Evolutionary conservation across 1,284 basidiomycete genomes (phyloP).

Genomic region (Papiliotrema terrestris): DNA sequence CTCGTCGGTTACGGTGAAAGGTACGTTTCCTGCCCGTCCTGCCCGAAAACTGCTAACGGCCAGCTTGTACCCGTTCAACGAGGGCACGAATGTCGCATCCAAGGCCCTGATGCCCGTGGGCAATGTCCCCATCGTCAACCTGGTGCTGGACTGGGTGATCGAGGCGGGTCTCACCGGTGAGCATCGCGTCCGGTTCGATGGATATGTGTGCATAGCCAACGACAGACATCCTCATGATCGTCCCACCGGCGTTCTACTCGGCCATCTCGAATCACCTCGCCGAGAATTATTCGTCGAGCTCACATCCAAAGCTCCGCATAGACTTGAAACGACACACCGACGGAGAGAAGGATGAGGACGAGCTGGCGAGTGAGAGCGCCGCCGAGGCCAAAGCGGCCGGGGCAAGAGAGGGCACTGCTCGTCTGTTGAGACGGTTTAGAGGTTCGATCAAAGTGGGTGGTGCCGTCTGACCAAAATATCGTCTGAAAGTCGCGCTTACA

Average conservation of each 20-base stretch:
- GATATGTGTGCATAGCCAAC: background rate
- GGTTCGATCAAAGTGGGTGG: conserved; percentile 38
- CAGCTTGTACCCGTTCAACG: conserved; percentile 47
- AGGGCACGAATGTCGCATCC: conserved; percentile 42
- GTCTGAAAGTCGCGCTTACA: background rate
- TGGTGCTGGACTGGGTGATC: conserved; percentile 79
- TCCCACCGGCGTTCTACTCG: conserved; percentile 68
- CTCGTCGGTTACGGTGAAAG: conserved; percentile 83
- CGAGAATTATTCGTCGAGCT: conserved; percentile 32
- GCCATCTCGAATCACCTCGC: conserved; percentile 72
- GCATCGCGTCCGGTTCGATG: conserved; percentile 13
- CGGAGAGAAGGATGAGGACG: conserved; percentile 40
- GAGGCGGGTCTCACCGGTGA: conserved; percentile 77
- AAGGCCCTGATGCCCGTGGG: conserved; percentile 84
- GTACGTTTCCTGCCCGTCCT: conserved; percentile 52
- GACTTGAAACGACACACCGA: conserved; percentile 35
- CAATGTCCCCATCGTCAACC: conserved; percentile 82
- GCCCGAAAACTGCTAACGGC: conserved; percentile 3
- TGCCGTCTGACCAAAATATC: too few species aligned
- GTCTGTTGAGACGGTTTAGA: conserved; percentile 44
- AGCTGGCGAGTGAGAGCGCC: conserved; percentile 14
- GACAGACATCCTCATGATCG: conserved; percentile 78
- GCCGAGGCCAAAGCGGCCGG: conserved; percentile 7
- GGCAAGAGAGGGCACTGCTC: conserved; percentile 42
- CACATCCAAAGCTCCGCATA: conserved; percentile 31